Evolutionary conservation across 179 eudicot genomes (phyloP).

Genomic region (Silene noctiflora): DNA sequence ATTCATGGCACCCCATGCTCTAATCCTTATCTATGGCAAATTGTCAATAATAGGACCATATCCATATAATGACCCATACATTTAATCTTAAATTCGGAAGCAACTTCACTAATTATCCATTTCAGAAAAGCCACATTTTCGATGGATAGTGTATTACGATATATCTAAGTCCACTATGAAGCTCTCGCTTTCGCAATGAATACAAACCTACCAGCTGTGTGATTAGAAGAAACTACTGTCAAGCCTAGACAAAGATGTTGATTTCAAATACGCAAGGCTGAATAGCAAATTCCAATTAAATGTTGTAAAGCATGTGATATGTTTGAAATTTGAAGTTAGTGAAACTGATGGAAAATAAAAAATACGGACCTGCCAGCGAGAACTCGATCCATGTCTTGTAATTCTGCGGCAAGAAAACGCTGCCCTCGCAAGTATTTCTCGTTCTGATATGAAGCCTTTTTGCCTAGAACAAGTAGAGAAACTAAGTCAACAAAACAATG

Average conservation of each 20-base stretch:
- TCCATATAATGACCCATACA: slow-evolving; percentile 30
- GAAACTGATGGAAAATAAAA: neutral
- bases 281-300: neutral
- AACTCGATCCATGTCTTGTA: slow-evolving; percentile 83
- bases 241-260: neutral
- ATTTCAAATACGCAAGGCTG: neutral
- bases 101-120: slow-evolving; percentile 34
- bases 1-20: slow-evolving; percentile 24
- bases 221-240: neutral
- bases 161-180: neutral
- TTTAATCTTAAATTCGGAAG: slow-evolving; percentile 28
- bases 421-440: slow-evolving; percentile 89
- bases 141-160: slow-evolving; percentile 33
- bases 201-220: neutral
- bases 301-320: neutral
- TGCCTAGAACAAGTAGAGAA: slow-evolving; percentile 21
- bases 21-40: slow-evolving; percentile 22
- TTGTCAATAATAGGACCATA: slow-evolving; percentile 27
- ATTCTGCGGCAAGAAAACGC: slow-evolving; percentile 88
- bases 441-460: slow-evolving; percentile 68
- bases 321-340: neutral
- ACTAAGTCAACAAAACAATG: neutral
- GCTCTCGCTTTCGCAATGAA: neutral
- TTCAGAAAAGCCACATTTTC: slow-evolving; percentile 40
- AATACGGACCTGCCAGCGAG: slow-evolving; percentile 67